Percentiles rank a stretch among this genome's conserved stretches.
These are phyloP conservation scores for Grosmannia huntii DNA, from an alignment of 2,329 filamentous ascomycete species.

Conservation along the genomic window DNA sequence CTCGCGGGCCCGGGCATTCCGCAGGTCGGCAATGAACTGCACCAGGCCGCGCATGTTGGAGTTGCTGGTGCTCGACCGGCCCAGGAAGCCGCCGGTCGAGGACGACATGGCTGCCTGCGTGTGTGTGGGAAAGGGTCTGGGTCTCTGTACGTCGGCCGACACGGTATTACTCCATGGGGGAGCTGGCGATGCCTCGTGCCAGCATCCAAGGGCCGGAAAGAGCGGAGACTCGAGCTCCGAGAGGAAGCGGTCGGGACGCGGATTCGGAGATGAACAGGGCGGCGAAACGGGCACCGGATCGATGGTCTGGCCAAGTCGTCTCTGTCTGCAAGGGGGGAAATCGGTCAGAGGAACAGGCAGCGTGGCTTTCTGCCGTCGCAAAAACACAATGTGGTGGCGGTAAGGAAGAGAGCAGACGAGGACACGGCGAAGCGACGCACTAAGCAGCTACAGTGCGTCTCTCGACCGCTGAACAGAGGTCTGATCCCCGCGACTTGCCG, in stretches of 20 bases:
- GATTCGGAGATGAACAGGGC: not conserved
- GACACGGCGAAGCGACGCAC: not conserved
- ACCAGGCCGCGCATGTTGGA: constrained; percentile 73
- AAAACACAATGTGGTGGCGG: not conserved
- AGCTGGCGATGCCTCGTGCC: not conserved
- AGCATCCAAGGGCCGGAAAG: not conserved
- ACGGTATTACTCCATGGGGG: not conserved
- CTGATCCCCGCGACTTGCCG: not conserved
- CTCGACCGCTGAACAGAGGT: not conserved
- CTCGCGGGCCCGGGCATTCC: constrained; percentile 89
- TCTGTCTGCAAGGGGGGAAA: too few species aligned
- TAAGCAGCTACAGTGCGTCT: not conserved
- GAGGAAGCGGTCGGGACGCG: not conserved
- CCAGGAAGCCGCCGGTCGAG: constrained; percentile 47
- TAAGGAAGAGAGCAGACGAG: not conserved
- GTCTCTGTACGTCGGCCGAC: not conserved
- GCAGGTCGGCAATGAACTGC: constrained; percentile 93
- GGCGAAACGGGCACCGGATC: not conserved
- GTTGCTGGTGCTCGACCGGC: constrained; percentile 52
- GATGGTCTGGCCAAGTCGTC: not conserved
- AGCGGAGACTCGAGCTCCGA: not conserved
- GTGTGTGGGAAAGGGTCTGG: not conserved
- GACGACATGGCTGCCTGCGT: constrained; percentile 33
- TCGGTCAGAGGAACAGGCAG: not conserved
- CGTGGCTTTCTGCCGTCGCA: not conserved